Evolutionary conservation across 495 filamentous ascomycete genomes (phyloP), one percentile per base, ranked within the genome.

Genomic region (Neurospora terricola): DNA sequence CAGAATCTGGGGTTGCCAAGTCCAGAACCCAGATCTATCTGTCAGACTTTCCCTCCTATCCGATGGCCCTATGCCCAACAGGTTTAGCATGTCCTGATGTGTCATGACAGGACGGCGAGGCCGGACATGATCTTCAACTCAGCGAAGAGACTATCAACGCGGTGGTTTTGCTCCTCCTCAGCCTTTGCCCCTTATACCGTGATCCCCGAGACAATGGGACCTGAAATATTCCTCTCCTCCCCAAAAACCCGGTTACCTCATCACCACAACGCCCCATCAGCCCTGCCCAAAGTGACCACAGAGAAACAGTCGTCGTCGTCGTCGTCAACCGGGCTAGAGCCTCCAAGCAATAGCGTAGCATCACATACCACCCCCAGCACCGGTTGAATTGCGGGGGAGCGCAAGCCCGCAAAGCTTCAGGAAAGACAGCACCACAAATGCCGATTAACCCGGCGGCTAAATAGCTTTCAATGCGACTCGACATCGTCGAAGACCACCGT

Each of bases 371-470:
- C 48, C 54, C 54, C 54, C 54, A 62, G 14, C 54, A 34, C 54
- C 54, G 27, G 27, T 62, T 62, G 54, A 62, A 62, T 62, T 62
- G 54, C 73, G 39, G 73, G 69, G 72, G 5, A 38, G 39, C 37
- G 42, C 66, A n/a, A 14, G n/a, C 8, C 36, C 30, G 16, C 18
- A 70, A 36, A 14, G 21, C 27, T 12, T 27, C 34, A 71, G 30
- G 27, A 40, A 70, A 23, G 62, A 38, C 38, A n/a, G 73, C 40
- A 72, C 42, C 45, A 73, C 34, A 38, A 77, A 70, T 77, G 72
- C 76, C 74, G 76, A 72, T 77, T 75, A 39, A 76, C 54, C 76
- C 74, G 74, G 48, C 74, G 76, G 76, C 72, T 77, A 77, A 77
- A 74, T 38, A 4, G 23, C 1, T 27, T 12, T 42, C n/a, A 38